These are phyloP conservation scores for Alternaria longipes DNA, from an alignment of 2,329 filamentous ascomycete species.

Conservation along the genomic window DNA sequence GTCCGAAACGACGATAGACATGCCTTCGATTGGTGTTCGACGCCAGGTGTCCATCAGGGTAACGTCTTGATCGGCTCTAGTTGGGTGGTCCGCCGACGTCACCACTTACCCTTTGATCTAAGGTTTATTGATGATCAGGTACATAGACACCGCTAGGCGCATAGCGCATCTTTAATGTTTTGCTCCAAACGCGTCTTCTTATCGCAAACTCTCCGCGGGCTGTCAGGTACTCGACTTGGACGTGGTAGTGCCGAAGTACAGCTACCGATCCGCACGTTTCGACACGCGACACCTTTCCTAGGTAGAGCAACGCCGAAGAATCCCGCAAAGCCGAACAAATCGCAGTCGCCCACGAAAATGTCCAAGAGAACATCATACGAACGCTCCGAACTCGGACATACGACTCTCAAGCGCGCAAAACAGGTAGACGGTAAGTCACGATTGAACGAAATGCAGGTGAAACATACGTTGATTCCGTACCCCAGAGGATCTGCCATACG, in stretches of 20 bases:
- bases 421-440: conserved; percentile 51
- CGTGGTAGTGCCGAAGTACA: neutral
- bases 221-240: neutral
- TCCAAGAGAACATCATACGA: conserved; percentile 45
- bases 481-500: conserved; percentile 53
- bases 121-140: conserved; percentile 13
- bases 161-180: conserved; percentile 20
- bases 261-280: conserved; percentile 10
- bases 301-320: conserved; percentile 14
- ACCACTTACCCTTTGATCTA: conserved; percentile 27
- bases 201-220: conserved; percentile 4
- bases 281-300: conserved; percentile 22
- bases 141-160: conserved; percentile 15
- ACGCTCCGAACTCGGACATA: conserved; percentile 52
- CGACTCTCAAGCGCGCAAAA: conserved; percentile 60
- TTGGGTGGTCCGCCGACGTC: conserved; percentile 33
- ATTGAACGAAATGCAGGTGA: neutral
- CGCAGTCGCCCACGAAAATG: conserved; percentile 11
- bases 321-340: conserved; percentile 6
- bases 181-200: conserved; percentile 8
- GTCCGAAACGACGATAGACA: conserved; percentile 25
- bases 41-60: conserved; percentile 31
- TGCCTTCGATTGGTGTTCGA: conserved; percentile 25
- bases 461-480: neutral
- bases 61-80: conserved; percentile 27